Percentiles rank a stretch among this genome's conserved stretches.
Evolutionary conservation across 2,329 filamentous ascomycete genomes (phyloP).

Genomic region (Ophiosphaerella narmari): DNA sequence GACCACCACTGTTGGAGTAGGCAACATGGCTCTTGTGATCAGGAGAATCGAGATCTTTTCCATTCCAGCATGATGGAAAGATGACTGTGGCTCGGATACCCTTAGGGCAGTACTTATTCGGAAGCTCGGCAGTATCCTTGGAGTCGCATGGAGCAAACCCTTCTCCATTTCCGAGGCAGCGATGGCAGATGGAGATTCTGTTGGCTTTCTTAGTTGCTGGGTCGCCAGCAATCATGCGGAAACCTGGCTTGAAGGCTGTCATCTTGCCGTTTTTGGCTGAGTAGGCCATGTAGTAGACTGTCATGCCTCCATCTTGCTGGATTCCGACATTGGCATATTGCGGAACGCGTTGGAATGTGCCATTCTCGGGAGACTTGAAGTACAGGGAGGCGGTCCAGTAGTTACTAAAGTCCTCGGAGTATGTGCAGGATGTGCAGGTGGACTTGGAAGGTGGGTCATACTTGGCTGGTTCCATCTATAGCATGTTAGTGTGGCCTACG

Average conservation of each 20-base stretch:
- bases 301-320: conserved; percentile 38
- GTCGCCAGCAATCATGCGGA: conserved; percentile 73
- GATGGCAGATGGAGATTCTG: conserved; percentile 19
- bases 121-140: conserved; percentile 44
- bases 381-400: conserved; percentile 41
- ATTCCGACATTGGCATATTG: conserved; percentile 37
- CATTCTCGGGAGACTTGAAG: conserved; percentile 39
- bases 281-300: conserved; percentile 77
- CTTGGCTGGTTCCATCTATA: conserved; percentile 31
- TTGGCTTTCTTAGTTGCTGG: conserved; percentile 41
- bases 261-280: conserved; percentile 61
- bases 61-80: conserved; percentile 77
- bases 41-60: conserved; percentile 54
- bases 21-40: conserved; percentile 68
- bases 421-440: conserved; percentile 40
- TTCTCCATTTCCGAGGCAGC: conserved; percentile 23
- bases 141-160: conserved; percentile 28
- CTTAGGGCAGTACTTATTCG: conserved; percentile 73
- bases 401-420: conserved; percentile 36
- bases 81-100: conserved; percentile 73
- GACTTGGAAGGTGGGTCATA: conserved; percentile 30
- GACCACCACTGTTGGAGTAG: conserved; percentile 54
- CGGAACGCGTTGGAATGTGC: conserved; percentile 39
- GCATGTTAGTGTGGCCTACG: conserved; percentile 10
- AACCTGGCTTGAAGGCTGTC: conserved; percentile 69